Evolutionary conservation across 345 rosid species (phyloP).

Genomic region (Pistacia integerrima): DNA sequence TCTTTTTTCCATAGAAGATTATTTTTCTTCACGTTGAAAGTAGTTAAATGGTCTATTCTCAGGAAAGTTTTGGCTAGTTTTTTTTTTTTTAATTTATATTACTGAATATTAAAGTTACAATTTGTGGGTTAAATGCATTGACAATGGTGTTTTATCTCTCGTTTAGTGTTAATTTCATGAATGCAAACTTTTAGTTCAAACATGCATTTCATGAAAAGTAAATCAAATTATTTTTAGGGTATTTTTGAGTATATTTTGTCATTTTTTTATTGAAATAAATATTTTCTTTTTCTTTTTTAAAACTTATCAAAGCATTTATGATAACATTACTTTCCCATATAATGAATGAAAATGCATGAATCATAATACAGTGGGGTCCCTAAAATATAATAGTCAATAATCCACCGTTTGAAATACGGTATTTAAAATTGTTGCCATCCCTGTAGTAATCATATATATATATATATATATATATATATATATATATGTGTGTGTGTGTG

Average conservation of each 20-base stretch:
- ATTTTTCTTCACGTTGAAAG: neutral
- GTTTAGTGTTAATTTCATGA: neutral
- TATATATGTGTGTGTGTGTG: too few species aligned
- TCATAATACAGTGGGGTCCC: too few species aligned
- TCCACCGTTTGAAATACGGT: neutral
- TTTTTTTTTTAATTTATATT: too few species aligned
- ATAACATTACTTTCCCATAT: too few species aligned
- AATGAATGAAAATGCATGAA: too few species aligned
- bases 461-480: too few species aligned
- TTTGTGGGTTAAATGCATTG: neutral
- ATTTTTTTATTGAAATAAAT: too few species aligned
- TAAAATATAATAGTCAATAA: neutral
- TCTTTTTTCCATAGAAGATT: neutral
- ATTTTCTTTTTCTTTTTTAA: too few species aligned
- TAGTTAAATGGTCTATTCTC: neutral
- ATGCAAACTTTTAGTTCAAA: neutral
- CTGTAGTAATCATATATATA: neutral
- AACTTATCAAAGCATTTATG: too few species aligned
- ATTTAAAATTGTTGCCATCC: neutral
- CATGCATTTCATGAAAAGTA: neutral
- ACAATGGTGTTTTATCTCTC: neutral
- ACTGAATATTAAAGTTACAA: neutral
- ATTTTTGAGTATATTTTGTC: too few species aligned
- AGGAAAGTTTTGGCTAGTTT: neutral
- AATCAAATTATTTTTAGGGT: too few species aligned